Evolutionary conservation across 2,329 filamentous ascomycete species (phyloP).

Genomic region (Fusarium metavorans): DNA sequence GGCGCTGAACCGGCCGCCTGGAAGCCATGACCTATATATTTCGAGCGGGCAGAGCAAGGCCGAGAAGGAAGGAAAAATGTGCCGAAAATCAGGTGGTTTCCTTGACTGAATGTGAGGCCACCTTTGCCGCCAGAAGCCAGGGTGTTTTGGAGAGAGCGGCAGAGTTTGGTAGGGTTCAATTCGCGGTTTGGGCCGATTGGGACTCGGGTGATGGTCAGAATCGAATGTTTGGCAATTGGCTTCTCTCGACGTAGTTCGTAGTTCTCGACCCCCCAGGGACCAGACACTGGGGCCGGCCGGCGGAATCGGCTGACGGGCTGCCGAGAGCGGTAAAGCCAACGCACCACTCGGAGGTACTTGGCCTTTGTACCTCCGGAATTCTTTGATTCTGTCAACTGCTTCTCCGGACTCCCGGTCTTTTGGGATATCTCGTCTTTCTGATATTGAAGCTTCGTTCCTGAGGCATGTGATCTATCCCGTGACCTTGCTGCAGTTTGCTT

Average conservation of each 20-base stretch:
- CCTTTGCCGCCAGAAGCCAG: conserved; percentile 28
- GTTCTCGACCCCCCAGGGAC: conserved; percentile 21
- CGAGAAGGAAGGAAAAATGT: conserved; percentile 21
- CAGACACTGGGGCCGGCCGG: conserved; percentile 14
- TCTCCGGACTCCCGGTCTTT: not conserved
- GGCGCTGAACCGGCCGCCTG: conserved; percentile 46
- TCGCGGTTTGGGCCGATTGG: conserved; percentile 39
- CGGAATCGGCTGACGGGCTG: conserved; percentile 33
- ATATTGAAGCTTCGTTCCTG: not conserved
- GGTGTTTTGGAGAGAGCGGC: conserved; percentile 3
- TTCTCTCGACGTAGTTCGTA: conserved; percentile 15
- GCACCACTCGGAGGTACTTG: conserved; percentile 32
- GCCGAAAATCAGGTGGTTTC: conserved; percentile 40
- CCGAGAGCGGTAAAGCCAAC: conserved; percentile 36
- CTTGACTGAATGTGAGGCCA: conserved; percentile 38
- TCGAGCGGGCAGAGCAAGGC: conserved; percentile 10
- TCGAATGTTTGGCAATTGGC: conserved; percentile 47
- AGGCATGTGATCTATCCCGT: conserved; percentile 8
- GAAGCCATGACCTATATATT: conserved; percentile 49
- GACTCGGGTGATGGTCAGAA: conserved; percentile 45
- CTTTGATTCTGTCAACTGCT: conserved; percentile 1
- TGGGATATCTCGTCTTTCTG: not conserved
- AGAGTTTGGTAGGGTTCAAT: conserved; percentile 1
- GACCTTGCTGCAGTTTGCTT: not conserved
- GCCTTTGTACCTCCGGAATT: conserved; percentile 23